Evolutionary conservation across 345 rosid species (phyloP), one percentile per base, ranked within the genome.

Genomic region (Euclidium syriacum): DNA sequence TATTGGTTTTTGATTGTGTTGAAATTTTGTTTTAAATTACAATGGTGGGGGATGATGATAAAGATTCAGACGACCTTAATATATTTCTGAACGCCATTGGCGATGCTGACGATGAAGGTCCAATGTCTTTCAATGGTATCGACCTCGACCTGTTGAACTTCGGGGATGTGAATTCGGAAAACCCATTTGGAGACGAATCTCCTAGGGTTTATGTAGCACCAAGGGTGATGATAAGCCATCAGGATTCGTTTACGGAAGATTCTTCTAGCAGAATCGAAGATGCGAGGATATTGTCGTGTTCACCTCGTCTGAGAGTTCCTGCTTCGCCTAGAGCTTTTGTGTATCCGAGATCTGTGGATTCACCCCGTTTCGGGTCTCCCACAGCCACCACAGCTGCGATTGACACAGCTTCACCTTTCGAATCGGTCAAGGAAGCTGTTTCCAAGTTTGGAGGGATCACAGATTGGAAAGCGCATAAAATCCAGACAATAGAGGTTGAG

Each of bases 371-470:
- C 4, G 70, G 65, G 0, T 71, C 75, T 52, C 75, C 75, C 0
- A 14, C 6, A 10, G 58, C 26, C 19, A 16, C 75, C 0, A 14
- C 6, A 10, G 58, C 26, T 22, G 22, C 42, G 14, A 81, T 94
- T 32, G 97, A 94, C 60, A 94, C 97, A 46, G 77, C 82, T 25
- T 84, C 95, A 14, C 99, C 99, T 65, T 73, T 90, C 33, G 97
- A 94, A 58, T 94, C 99, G 1, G 97, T 94, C 33, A 94, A 87
- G 66, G 85, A 84, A 27, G 99, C 79, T 5, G 99, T 94, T 73
- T 87, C 97, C 35, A 90, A 80, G 77, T 90, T 90, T 56, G 99
- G 99, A 35, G 99, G 99, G 70, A 94, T 90, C 47, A 87, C 85
- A 36, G 99, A 94, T 68, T 94, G 99, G 99, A 94, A 85, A 79